Percentiles rank a stretch among this genome's conserved stretches.
These are phyloP conservation scores for Cladophialophora bantiana DNA, from an alignment of 2,329 filamentous ascomycete species.

Conservation along the genomic window DNA sequence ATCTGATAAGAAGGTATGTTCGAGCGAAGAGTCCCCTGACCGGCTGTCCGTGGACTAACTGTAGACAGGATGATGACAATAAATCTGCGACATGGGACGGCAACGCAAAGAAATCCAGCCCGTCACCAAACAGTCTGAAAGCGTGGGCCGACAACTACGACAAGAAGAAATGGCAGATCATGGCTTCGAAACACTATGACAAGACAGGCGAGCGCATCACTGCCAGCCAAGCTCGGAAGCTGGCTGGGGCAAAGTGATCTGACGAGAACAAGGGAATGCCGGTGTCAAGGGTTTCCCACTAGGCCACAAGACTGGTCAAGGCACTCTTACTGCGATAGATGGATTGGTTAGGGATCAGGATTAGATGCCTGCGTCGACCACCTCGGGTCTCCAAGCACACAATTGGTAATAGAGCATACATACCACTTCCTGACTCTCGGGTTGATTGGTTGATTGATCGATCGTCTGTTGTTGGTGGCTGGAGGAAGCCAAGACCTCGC, in stretches of 20 bases:
- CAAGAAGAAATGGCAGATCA: slow-evolving; percentile 34
- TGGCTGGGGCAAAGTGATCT: slow-evolving; percentile 31
- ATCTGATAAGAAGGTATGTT: slow-evolving; percentile 5
- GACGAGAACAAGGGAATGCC: not conserved
- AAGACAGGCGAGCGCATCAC: slow-evolving; percentile 39
- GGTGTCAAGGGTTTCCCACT: not conserved
- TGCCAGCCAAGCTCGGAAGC: slow-evolving; percentile 34
- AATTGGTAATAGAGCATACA: not conserved
- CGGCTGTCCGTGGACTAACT: not conserved
- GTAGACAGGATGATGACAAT: slow-evolving; percentile 7
- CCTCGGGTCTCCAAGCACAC: not conserved
- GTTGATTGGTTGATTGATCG: too few species aligned
- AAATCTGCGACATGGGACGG: not conserved
- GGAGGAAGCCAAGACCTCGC: not conserved
- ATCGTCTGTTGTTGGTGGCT: not conserved
- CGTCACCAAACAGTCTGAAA: slow-evolving; percentile 14
- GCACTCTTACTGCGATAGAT: not conserved
- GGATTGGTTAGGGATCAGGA: not conserved
- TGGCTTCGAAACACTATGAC: slow-evolving; percentile 41
- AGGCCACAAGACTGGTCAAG: not conserved
- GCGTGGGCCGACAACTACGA: slow-evolving; percentile 27
- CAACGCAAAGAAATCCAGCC: slow-evolving; percentile 18
- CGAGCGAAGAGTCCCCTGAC: not conserved
- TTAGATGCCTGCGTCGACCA: not conserved
- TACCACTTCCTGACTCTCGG: not conserved